phyloP scores from a whole-genome alignment of 352 stramenopile species.

The Phytophthora colocasiae region DNA sequence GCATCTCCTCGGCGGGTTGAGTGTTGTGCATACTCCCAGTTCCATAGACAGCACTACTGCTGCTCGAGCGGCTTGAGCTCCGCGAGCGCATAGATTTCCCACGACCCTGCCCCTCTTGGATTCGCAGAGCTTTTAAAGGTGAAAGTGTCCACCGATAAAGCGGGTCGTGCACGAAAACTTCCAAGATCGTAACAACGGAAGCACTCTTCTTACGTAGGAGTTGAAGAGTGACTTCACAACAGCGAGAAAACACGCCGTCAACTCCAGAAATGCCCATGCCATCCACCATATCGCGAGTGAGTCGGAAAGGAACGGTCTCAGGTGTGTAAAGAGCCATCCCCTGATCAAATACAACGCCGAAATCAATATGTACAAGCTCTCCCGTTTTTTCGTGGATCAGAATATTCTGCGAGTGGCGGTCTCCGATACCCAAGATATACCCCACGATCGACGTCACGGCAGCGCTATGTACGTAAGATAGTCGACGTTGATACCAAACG shows the following conservation, averaged over 20 bases:
- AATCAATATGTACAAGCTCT: constrained; percentile 99
- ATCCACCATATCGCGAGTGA: constrained; percentile 99
- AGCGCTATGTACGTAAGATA: constrained; percentile 95
- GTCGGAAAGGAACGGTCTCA: constrained; percentile 99
- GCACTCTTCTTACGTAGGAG: constrained; percentile 93
- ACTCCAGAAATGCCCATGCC: constrained; percentile 97
- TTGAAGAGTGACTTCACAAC: constrained; percentile 94
- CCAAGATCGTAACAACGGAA: constrained; percentile 98
- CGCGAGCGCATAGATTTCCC: constrained; percentile 19
- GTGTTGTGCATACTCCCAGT: constrained; percentile 23
- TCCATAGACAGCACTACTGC: constrained; percentile 6
- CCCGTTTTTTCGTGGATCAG: constrained; percentile 97
- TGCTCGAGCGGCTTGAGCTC: constrained; percentile 32
- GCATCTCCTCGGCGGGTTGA: constrained; percentile 36
- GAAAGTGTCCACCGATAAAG: constrained; percentile 98
- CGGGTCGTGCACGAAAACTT: constrained; percentile 99
- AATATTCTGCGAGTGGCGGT: constrained; percentile 99
- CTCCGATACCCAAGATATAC: constrained; percentile 96
- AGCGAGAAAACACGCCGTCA: constrained; percentile 96
- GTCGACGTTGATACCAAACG: constrained; percentile 94
- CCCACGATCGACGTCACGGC: constrained; percentile 98
- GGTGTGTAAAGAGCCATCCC: constrained; percentile 93
- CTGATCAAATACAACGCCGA: constrained; percentile 99
- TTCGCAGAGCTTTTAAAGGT: constrained; percentile 86
- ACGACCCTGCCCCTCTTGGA: constrained; percentile 58